Conservation (phyloP, 169 alveolate genomes). For the Babesia divergens region DNA sequence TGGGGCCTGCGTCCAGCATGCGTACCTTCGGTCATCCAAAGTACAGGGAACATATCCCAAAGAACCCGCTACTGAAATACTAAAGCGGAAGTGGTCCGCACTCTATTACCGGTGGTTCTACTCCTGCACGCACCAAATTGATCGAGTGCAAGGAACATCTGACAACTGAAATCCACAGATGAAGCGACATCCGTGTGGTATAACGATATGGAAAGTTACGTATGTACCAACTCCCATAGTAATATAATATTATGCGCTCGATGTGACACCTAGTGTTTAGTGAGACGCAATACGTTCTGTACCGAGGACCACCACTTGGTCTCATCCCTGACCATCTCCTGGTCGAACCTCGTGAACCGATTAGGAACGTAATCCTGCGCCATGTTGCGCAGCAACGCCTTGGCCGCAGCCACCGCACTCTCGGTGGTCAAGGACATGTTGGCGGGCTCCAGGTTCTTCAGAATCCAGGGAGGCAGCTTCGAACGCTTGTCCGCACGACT, state of each 20-base stretch:
- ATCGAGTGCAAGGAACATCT: no score
- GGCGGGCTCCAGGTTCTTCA: constrained; percentile 78
- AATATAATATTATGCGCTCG: not conserved
- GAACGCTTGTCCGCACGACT: constrained; percentile 80
- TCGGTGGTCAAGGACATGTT: constrained; percentile 78
- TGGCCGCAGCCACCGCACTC: constrained; percentile 77
- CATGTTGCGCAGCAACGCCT: constrained; percentile 69
- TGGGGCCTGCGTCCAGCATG: constrained; percentile 57
- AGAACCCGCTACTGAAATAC: constrained; percentile 54
- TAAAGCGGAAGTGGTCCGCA: not conserved
- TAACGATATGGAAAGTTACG: no score
- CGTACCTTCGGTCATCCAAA: constrained; percentile 61
- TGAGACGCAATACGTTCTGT: constrained; percentile 46
- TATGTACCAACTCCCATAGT: not conserved
- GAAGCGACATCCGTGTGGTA: no score
- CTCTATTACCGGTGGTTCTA: no score
- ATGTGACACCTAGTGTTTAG: not conserved
- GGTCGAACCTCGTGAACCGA: constrained; percentile 71
- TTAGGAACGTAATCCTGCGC: constrained; percentile 73
- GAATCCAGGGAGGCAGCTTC: constrained; percentile 88
- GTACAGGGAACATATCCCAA: constrained; percentile 55
- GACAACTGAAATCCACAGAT: no score
- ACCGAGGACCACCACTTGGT: constrained; percentile 68
- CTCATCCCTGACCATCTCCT: constrained; percentile 59
- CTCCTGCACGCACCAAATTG: no score